Base-by-base conservation (phyloP, 2,329 filamentous ascomycete genomes). In the Mycosphaerella sp. region DNA sequence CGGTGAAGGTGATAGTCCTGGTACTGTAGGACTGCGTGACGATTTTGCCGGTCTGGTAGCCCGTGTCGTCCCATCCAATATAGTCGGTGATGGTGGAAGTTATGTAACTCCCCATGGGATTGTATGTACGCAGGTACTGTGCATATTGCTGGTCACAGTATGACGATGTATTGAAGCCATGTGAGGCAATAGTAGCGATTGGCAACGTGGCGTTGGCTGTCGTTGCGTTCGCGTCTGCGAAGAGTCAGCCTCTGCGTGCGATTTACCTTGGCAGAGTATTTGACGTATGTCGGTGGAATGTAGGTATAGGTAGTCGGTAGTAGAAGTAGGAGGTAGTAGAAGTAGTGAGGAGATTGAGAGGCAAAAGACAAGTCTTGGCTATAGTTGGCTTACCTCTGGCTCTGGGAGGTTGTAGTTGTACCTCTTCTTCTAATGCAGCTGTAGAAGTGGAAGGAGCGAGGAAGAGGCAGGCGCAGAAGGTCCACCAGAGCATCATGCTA, bases 21-120 rank as follows among this genome's bases (percentile, higher is more conserved):
- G 50, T 53, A 13, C 44, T 48, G 30, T 53, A 53, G 5, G 44
- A 48, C 45, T 53, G 50, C 32, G 50, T 40, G 1, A 53, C 41
- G 6, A 53, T 41, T 18, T 48, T 27, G 21, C 25, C 45, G 5
- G 50, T 39, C 44, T 53, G 44, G 13, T 39, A 25, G 27, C 50
- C 50, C 13, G 50, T 53, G 17, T 43, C 50, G 28, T 40, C 40
- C 27, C 44, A 53, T 14, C 50, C 50, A 37, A 44, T 35, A 32
- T 53, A 53, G 14, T 49, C 50, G 8, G 50, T 53, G 25, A 53
- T 44, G 5, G 50, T 49, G 2, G 50, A 49, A 1, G 44, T 53
- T 3, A 40, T 53, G 6, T 42, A 48, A 2, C 18, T 34, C 1
- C 40, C 41, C 13, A 44, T 44, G 4, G 44, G 40, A 36, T 49